phyloP scores from a whole-genome alignment of 805 yeast genomes.

The Starmerella sirachaensis region DNA sequence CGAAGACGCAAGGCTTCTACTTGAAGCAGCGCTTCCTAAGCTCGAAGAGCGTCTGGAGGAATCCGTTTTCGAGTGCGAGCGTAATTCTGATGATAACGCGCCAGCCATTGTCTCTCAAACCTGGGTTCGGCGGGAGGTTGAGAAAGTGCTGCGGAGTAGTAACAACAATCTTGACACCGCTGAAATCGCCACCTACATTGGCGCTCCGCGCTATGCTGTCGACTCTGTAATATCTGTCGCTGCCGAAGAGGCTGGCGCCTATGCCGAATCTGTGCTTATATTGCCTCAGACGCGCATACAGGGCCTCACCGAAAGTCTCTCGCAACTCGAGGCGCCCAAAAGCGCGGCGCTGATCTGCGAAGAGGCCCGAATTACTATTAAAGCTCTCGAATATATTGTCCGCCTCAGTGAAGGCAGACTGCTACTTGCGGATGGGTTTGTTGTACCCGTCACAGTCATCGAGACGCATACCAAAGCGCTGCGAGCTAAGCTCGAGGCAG shows the following conservation, averaged over 20 bases:
- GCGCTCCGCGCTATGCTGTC: not conserved
- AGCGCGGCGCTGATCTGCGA: constrained; percentile 4
- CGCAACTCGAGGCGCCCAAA: not conserved
- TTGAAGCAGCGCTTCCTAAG: not conserved
- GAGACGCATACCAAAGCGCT: constrained; percentile 2
- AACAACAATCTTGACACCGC: constrained; percentile 1
- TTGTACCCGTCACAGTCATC: constrained; percentile 12
- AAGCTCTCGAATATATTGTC: constrained; percentile 12
- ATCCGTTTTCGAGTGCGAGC: not conserved
- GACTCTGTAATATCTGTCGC: not conserved
- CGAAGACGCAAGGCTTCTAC: not conserved
- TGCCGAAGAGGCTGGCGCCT: constrained; percentile 1
- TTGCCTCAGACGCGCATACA: constrained; percentile 4
- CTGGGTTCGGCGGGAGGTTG: not conserved
- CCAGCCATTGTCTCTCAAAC: not conserved
- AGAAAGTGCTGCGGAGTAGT: constrained; percentile 1
- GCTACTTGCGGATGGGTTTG: constrained; percentile 5
- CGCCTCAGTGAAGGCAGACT: constrained; percentile 4
- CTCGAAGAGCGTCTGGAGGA: constrained; percentile 1
- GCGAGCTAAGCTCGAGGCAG: constrained; percentile 6
- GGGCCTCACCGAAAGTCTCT: not conserved
- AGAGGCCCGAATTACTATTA: constrained; percentile 9
- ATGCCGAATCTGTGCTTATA: constrained; percentile 3
- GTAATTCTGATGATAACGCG: not conserved
- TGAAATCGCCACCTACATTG: not conserved